These are phyloP conservation scores for Dothideomycetes sp. DNA, from an alignment of 2,329 filamentous ascomycete genomes.

Conservation along the genomic window DNA sequence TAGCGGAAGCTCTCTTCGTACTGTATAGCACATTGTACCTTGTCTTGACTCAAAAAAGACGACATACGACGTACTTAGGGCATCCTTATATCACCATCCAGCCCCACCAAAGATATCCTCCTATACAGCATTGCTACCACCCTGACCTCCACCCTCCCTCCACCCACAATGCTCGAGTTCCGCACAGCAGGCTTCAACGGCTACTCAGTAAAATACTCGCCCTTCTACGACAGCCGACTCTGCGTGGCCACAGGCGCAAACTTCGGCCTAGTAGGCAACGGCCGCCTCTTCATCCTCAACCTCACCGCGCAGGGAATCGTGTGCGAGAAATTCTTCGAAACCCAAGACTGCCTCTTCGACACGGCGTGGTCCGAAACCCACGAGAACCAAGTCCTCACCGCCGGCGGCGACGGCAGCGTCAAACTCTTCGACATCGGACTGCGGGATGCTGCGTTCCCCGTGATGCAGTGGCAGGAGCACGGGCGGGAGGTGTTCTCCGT, in stretches of 20 bases:
- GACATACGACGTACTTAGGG: too few relatives aligned
- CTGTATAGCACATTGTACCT: too few relatives aligned
- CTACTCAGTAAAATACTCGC: conserved; percentile 95
- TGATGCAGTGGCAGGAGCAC: conserved; percentile 89
- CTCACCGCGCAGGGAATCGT: conserved; percentile 75
- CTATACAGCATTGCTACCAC: too few relatives aligned
- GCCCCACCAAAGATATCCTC: too few relatives aligned
- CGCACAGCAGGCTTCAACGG: conserved; percentile 90
- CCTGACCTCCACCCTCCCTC: background rate
- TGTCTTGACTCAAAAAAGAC: too few relatives aligned
- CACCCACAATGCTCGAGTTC: conserved; percentile 71
- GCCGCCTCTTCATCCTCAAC: conserved; percentile 72
- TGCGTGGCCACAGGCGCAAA: conserved; percentile 87
- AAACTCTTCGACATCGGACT: conserved; percentile 85
- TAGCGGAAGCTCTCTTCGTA: too few relatives aligned
- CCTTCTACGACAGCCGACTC: conserved; percentile 91
- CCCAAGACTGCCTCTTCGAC: conserved; percentile 94
- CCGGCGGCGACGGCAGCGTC: conserved; percentile 85
- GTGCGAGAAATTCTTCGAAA: conserved; percentile 84
- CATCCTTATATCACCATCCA: too few relatives aligned
- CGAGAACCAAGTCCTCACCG: conserved; percentile 84
- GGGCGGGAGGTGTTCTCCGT: conserved; percentile 87
- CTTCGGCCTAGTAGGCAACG: conserved; percentile 95
- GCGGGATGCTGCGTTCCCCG: conserved; percentile 57
- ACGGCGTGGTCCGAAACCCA: conserved; percentile 91